These are phyloP conservation scores for Kalanchoe fedtschenkoi DNA, from an alignment of 164 flowering plant species.

Conservation along the genomic window DNA sequence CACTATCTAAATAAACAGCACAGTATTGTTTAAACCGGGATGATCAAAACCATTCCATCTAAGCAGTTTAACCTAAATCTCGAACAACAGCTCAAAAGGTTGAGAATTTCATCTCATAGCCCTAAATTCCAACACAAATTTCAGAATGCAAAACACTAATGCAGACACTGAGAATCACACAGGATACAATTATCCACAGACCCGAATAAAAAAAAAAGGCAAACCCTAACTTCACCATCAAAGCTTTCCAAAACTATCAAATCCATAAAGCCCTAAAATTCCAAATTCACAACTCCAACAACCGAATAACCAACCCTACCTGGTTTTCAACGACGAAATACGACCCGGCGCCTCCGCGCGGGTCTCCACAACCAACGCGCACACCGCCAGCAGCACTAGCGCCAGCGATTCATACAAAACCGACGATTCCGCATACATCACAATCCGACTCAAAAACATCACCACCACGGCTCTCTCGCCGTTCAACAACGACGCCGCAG, in stretches of 20 bases:
- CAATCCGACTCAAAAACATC: constrained; percentile 32
- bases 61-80: too few species aligned
- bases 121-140: too few species aligned
- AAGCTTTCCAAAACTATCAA: not conserved
- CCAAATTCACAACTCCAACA: not conserved
- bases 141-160: too few species aligned
- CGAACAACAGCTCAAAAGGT: too few species aligned
- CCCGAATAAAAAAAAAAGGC: too few species aligned
- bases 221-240: not conserved
- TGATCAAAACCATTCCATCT: not conserved
- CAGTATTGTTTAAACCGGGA: not conserved
- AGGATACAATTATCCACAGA: too few species aligned
- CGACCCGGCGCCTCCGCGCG: constrained; percentile 27
- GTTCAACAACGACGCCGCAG: constrained; percentile 30
- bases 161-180: too few species aligned
- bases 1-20: too few species aligned
- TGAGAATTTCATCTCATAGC: too few species aligned
- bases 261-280: not conserved
- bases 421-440: constrained; percentile 36
- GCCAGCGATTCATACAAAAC: constrained; percentile 19
- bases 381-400: constrained; percentile 31
- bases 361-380: constrained; percentile 52
- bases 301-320: constrained; percentile 22
- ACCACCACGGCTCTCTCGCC: constrained; percentile 77
- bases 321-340: constrained; percentile 31